These are phyloP conservation scores for Ashbya aceris DNA, from an alignment of 1,139 yeast species.

Conservation along the genomic window DNA sequence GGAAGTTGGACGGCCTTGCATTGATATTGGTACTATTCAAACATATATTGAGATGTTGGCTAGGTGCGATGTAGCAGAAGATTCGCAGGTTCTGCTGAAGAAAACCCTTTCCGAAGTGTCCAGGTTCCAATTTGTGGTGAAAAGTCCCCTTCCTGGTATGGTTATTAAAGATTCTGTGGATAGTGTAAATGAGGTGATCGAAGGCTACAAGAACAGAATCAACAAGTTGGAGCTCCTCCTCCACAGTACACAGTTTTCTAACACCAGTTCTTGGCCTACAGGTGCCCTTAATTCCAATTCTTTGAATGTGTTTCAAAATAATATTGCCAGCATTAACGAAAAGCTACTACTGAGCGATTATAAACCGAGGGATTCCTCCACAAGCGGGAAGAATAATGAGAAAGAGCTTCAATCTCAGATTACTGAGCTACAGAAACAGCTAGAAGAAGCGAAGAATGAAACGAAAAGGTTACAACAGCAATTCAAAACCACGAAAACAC, in stretches of 20 bases:
- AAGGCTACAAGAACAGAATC: conserved; percentile 51
- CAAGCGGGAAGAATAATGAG: background rate
- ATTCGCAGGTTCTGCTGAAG: conserved; percentile 36
- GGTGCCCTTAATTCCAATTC: conserved; percentile 18
- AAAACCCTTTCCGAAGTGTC: background rate
- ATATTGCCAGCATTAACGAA: conserved; percentile 11
- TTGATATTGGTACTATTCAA: conserved; percentile 27
- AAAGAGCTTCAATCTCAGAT: conserved; percentile 8
- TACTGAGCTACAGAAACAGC: conserved; percentile 6
- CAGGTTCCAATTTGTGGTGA: background rate
- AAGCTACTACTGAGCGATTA: conserved; percentile 7
- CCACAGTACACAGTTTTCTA: conserved; percentile 56
- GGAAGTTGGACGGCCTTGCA: background rate
- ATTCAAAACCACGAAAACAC: conserved; percentile 6
- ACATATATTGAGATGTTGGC: conserved; percentile 31
- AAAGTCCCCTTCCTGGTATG: no score
- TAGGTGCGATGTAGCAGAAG: conserved; percentile 20
- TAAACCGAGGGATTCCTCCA: background rate
- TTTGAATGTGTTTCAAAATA: conserved; percentile 13
- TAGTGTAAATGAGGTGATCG: conserved; percentile 27
- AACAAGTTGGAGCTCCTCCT: conserved; percentile 55
- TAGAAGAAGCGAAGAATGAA: conserved; percentile 5
- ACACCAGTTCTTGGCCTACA: conserved; percentile 50
- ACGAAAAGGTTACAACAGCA: conserved; percentile 1
- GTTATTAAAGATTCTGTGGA: background rate